These are phyloP conservation scores for Paecilomyces fulvus DNA, from an alignment of 2,329 filamentous ascomycete genomes.

Conservation along the genomic window DNA sequence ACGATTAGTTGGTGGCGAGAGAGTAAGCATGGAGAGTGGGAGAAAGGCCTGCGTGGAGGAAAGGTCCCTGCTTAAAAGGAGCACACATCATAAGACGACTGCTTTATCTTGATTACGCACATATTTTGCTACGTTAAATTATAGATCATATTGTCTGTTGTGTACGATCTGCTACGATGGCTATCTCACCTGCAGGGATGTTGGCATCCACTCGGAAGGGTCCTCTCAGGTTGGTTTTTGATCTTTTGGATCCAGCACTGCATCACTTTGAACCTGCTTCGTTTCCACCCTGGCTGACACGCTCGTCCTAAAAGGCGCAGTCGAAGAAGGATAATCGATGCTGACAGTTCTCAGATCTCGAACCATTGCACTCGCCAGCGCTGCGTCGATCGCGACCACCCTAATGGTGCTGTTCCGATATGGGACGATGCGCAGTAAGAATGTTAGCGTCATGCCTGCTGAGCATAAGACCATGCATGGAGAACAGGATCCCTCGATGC, in stretches of 20 bases:
- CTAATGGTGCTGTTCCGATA: constrained; percentile 12
- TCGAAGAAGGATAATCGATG: background rate
- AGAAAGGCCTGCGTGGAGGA: background rate
- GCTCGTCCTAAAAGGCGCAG: background rate
- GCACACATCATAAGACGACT: background rate
- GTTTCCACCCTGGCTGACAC: background rate
- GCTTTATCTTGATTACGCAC: background rate
- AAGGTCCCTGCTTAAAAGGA: background rate
- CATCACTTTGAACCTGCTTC: background rate
- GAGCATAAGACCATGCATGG: constrained; percentile 11
- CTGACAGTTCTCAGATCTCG: constrained; percentile 7
- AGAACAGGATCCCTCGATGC: background rate
- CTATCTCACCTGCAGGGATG: constrained; percentile 1
- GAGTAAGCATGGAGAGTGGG: background rate
- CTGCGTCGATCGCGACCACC: constrained; percentile 12
- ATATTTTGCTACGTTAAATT: background rate
- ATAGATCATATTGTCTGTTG: background rate
- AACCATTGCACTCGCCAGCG: constrained; percentile 14
- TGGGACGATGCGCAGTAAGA: constrained; percentile 7
- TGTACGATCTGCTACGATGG: constrained; percentile 1
- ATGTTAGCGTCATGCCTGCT: constrained; percentile 6
- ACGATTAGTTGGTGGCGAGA: background rate
- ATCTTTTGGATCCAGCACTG: background rate
- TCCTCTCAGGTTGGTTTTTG: constrained; percentile 3
- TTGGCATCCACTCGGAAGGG: background rate